Percentiles rank a stretch among this genome's conserved stretches.
Conservation (phyloP, 805 yeast genomes). For the Cyberlindnera americana region DNA sequence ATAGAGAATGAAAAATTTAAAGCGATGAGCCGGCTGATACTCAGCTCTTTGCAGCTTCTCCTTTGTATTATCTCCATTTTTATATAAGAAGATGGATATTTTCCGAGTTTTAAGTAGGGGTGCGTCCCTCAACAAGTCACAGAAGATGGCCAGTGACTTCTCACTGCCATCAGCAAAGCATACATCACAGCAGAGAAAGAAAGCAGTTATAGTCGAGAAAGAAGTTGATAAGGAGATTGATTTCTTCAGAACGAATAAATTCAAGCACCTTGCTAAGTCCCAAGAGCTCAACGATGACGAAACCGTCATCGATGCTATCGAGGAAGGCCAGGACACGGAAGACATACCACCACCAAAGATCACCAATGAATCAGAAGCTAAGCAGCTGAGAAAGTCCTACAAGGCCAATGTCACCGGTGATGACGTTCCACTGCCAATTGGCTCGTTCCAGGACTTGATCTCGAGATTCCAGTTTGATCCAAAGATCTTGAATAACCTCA, state of each 20-base stretch:
- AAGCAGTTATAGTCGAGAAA: constrained; percentile 38
- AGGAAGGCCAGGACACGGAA: constrained; percentile 27
- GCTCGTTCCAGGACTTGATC: constrained; percentile 78
- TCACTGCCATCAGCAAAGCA: constrained; percentile 28
- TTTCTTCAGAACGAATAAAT: constrained; percentile 66
- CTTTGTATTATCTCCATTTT: too few relatives aligned
- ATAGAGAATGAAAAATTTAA: too few relatives aligned
- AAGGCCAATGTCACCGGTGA: constrained; percentile 74
- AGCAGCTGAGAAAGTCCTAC: constrained; percentile 52
- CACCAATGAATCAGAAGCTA: constrained; percentile 55
- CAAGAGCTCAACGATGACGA: constrained; percentile 26
- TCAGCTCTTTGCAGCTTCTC: too few relatives aligned
- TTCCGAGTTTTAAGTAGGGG: constrained; percentile 84
- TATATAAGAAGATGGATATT: constrained; percentile 82
- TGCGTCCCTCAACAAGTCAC: constrained; percentile 66
- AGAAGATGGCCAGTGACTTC: constrained; percentile 25
- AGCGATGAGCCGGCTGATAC: constrained; percentile 3
- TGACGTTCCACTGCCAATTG: constrained; percentile 88
- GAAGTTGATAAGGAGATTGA: constrained; percentile 73
- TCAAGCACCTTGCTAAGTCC: constrained; percentile 24
- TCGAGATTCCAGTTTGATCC: constrained; percentile 63
- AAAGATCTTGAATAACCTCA: constrained; percentile 53
- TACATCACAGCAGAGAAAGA: constrained; percentile 27
- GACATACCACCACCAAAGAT: constrained; percentile 36
- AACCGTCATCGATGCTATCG: constrained; percentile 15